These are phyloP conservation scores for Zygosaccharomyces bisporus DNA, from an alignment of 805 yeast species.

Conservation along the genomic window DNA sequence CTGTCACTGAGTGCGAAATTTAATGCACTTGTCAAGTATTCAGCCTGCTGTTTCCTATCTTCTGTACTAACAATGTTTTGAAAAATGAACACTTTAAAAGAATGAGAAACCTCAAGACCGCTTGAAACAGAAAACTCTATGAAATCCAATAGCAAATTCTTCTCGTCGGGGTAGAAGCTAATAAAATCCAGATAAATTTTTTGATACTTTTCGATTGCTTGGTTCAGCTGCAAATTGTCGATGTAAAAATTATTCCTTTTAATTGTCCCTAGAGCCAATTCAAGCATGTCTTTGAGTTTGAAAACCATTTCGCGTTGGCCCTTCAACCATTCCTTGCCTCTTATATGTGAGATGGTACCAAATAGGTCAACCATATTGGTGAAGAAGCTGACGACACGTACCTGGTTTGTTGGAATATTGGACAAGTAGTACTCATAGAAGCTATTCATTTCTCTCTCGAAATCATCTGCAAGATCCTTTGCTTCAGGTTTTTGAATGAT, in stretches of 20 bases:
- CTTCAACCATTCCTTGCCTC: slow-evolving; percentile 57
- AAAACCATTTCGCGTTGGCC: slow-evolving; percentile 39
- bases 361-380: slow-evolving; percentile 71
- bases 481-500: slow-evolving; percentile 34
- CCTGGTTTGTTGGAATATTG: slow-evolving; percentile 40
- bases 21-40: slow-evolving; percentile 50
- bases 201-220: slow-evolving; percentile 64
- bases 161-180: slow-evolving; percentile 35
- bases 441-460: slow-evolving; percentile 49
- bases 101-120: slow-evolving; percentile 32
- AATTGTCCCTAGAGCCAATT: slow-evolving; percentile 25
- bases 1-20: slow-evolving; percentile 47
- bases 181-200: slow-evolving; percentile 41
- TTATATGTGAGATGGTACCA: slow-evolving; percentile 45
- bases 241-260: slow-evolving; percentile 29
- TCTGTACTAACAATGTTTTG: slow-evolving; percentile 49
- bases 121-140: slow-evolving; percentile 34
- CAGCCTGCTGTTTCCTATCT: slow-evolving; percentile 45
- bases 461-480: slow-evolving; percentile 49
- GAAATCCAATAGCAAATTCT: slow-evolving; percentile 40
- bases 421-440: slow-evolving; percentile 47
- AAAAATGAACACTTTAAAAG: slow-evolving; percentile 56
- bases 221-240: slow-evolving; percentile 64
- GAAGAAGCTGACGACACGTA: slow-evolving; percentile 42
- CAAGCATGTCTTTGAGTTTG: slow-evolving; percentile 30